Evolutionary conservation across 345 rosid species (phyloP), one percentile per base, ranked within the genome.

Genomic region (Aurinia saxatilis): DNA sequence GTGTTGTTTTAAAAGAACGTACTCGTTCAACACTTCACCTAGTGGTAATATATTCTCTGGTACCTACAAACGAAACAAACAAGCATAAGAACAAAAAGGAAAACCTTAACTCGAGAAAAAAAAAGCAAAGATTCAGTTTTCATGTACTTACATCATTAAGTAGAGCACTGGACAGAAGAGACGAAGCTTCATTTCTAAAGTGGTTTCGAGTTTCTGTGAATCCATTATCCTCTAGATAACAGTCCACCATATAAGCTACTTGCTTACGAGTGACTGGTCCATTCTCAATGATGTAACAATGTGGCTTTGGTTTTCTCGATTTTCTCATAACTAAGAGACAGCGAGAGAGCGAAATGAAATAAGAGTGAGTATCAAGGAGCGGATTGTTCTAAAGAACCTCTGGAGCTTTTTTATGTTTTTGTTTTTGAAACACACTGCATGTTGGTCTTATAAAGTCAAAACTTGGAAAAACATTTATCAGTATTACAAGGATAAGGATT

Each of bases 231-330:
- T 55, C 65, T 57, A 93, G 99, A 67, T 90, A 93, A 2, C 91
- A 82, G 55, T 93, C 97, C 2, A 87, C 90, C 39, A 93, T 80
- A 76, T 80, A 93, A 0, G 99, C 95, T 14, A 87, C 68, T 59
- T 93, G 99, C 21, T 79, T 76, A 0, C 84, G 95, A 7, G 96
- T 90, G 0, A 90, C 84, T 66, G 81, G 72, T 2, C 95, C 91
- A 10, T 78, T 87, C 30, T 84, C 95, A 5, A 21, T 21, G 25
- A 21, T 21, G 25, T 21, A n/a, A n/a, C n/a, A n/a, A n/a, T n/a
- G n/a, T n/a, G n/a, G n/a, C n/a, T n/a, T n/a, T n/a, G n/a, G n/a
- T n/a, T n/a, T n/a, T n/a, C n/a, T n/a, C n/a, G n/a, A n/a, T n/a
- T n/a, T n/a, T n/a, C n/a, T n/a, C n/a, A n/a, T n/a, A n/a, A 21